Evolutionary conservation across 345 rosid species (phyloP).

Genomic region (Eucalyptus coolabah): DNA sequence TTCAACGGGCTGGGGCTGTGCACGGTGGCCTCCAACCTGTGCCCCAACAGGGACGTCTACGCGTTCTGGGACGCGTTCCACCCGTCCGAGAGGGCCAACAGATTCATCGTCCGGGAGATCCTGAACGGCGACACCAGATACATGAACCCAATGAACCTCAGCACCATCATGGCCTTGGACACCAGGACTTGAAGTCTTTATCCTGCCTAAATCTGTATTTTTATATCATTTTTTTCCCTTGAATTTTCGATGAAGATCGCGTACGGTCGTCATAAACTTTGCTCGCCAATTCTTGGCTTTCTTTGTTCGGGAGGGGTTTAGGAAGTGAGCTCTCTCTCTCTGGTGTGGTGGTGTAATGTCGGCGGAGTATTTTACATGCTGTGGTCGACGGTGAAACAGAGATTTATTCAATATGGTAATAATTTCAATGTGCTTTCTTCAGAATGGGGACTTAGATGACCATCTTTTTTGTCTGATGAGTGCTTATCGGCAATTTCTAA

Average conservation of each 20-base stretch:
- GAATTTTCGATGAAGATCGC: not conserved
- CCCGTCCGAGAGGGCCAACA: conserved; percentile 69
- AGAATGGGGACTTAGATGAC: not conserved
- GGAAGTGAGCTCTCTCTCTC: not conserved
- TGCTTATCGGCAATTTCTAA: not conserved
- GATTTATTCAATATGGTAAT: not conserved
- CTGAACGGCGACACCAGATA: conserved; percentile 31
- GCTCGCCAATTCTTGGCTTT: not conserved
- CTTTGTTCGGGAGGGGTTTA: not conserved
- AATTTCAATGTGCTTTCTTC: not conserved
- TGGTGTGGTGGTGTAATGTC: not conserved
- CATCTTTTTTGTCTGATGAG: not conserved
- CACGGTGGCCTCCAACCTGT: conserved; percentile 59
- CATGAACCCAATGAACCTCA: conserved; percentile 90
- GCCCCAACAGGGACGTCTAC: conserved; percentile 47
- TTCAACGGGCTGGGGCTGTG: conserved; percentile 82
- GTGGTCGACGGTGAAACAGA: not conserved
- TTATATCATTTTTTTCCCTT: not conserved
- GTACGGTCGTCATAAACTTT: not conserved
- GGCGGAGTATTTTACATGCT: not conserved
- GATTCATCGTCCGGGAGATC: conserved; percentile 39
- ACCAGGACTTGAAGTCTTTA: not conserved
- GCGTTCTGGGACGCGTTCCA: conserved; percentile 94
- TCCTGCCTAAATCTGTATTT: not conserved
- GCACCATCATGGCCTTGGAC: conserved; percentile 56